phyloP scores from a whole-genome alignment of 768 basidiomycete species.

The Strobilomyces confusus region DNA sequence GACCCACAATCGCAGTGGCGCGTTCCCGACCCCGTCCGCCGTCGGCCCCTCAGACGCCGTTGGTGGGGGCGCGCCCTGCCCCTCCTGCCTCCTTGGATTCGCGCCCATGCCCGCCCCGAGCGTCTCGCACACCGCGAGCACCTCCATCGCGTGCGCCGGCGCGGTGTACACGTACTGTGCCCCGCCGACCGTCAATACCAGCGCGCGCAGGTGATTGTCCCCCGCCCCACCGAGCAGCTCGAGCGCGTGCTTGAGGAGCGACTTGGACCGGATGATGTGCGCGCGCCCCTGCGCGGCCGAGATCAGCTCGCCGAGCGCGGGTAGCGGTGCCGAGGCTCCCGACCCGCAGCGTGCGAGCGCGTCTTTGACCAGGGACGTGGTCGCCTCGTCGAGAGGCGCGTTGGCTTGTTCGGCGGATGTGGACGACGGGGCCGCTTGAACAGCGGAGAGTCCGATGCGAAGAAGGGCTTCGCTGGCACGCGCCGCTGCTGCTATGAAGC shows the following conservation, averaged over 20 bases:
- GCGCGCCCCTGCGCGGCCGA: conserved; percentile 19
- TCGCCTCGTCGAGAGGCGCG: conserved; percentile 15
- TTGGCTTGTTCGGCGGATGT: conserved; percentile 4
- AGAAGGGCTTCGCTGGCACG: conserved; percentile 50
- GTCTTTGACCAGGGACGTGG: conserved; percentile 22
- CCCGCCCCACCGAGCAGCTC: conserved; percentile 51
- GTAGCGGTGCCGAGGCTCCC: conserved; percentile 17
- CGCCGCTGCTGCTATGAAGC: conserved; percentile 46
- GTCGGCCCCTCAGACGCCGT: conserved; percentile 7
- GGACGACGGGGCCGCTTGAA: not conserved
- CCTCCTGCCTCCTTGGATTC: conserved; percentile 21
- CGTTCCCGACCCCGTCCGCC: conserved; percentile 51
- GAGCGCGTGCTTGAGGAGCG: conserved; percentile 56
- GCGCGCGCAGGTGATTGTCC: conserved; percentile 71
- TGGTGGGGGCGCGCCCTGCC: not conserved
- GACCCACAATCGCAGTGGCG: conserved; percentile 64
- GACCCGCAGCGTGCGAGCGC: conserved; percentile 25
- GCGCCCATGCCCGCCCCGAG: conserved; percentile 67
- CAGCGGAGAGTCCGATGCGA: conserved; percentile 39
- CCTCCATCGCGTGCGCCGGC: conserved; percentile 60
- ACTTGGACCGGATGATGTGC: conserved; percentile 29
- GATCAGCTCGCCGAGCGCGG: conserved; percentile 12
- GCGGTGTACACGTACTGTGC: conserved; percentile 72
- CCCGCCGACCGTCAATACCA: conserved; percentile 63
- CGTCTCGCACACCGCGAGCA: conserved; percentile 65